Evolutionary conservation across 2,329 filamentous ascomycete species (phyloP), one percentile per base, ranked within the genome.

Genomic region (Ophiostoma triangulosporum): DNA sequence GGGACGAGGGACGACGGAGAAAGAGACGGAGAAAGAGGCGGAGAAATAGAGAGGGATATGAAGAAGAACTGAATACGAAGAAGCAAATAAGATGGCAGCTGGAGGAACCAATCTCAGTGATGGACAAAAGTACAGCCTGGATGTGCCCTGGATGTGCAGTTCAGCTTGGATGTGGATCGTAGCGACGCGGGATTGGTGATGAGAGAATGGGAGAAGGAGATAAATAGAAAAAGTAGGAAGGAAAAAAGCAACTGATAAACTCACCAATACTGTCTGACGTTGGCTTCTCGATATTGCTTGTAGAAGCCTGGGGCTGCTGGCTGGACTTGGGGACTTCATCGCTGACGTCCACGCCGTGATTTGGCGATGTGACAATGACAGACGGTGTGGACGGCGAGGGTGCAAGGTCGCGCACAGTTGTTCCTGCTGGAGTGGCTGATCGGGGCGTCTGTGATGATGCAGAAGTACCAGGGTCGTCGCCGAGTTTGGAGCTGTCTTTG

Each of bases 221-320:
- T 40, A 40, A 24, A 20, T 40, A 40, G 36, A 26, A 17, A 45
- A 46, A 46, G n/a, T 17, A 11, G 24, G 15, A 27, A 15, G 12
- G n/a, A 45, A 29, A 46, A 46, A 50, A 35, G 15, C 6, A 2
- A 31, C 27, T 26, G 7, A 35, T 24, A 14, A 2, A 31, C 27
- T 26, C 15, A 57, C 55, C 38, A 31, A 48, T 45, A 22, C 50
- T 45, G 15, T 57, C 48, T 48, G 53, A 53, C 33, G 55, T 51
- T 14, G 53, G 55, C 20, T 52, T 33, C 46, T 49, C 27, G 14
- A 33, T 50, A 29, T n/a, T 31, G 27, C n/a, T 45, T n/a, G 27
- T 26, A 17, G 43, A 36, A 20, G 32, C 53, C 40, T 45, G 40
- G 40, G 24, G 26, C 26, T 29, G 26, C n/a, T 46, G 43, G 24